Evolutionary conservation across 2,329 filamentous ascomycete genomes (phyloP).

Genomic region (Fusarium coicis): DNA sequence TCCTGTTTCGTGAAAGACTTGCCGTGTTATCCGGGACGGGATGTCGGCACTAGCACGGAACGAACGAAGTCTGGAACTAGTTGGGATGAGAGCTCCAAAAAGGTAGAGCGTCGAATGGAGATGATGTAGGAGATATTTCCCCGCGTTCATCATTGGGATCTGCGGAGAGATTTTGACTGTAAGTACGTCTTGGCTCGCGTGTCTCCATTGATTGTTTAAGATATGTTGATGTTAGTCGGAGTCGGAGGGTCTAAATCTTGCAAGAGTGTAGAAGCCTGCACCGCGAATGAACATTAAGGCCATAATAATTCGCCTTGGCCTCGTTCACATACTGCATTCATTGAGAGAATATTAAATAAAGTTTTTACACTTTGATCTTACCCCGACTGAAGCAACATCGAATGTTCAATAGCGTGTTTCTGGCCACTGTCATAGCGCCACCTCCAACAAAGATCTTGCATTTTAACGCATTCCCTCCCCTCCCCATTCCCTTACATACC

Average conservation of each 20-base stretch:
- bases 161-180: background rate
- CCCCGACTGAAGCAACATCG: background rate
- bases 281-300: accelerated
- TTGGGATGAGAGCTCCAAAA: background rate
- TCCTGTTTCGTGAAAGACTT: background rate
- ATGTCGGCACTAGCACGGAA: background rate
- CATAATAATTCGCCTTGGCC: accelerated
- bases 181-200: background rate
- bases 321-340: accelerated
- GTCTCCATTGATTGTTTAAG: background rate
- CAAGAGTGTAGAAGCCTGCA: background rate
- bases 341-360: background rate
- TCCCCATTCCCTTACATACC: too few species aligned
- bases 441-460: background rate
- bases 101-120: background rate
- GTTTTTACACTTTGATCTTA: accelerated
- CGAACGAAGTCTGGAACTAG: background rate
- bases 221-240: accelerated
- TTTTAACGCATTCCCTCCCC: background rate
- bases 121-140: background rate
- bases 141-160: background rate
- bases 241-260: too few species aligned
- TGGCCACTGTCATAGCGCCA: background rate
- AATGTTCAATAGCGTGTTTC: background rate
- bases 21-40: background rate